phyloP scores from a whole-genome alignment of 2,329 filamentous ascomycete species.

The Talaromyces rugulosus region DNA sequence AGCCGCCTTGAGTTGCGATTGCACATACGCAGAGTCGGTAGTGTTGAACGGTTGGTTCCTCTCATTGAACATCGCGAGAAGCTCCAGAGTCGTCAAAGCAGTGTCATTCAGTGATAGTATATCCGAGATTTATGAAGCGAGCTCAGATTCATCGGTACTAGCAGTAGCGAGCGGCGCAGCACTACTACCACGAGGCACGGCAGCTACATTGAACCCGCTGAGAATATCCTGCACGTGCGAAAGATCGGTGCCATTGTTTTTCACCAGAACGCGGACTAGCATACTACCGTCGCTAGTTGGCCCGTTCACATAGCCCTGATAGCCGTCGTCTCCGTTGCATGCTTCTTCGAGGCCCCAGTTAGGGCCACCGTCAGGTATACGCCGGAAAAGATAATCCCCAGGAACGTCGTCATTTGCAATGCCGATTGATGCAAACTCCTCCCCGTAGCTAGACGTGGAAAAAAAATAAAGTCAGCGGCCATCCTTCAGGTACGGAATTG shows the following conservation, averaged over 20 bases:
- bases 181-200: conserved; percentile 3
- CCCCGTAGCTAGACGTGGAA: conserved; percentile 19
- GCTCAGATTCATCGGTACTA: not conserved
- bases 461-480: not conserved
- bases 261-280: conserved; percentile 16
- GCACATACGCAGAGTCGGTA: not conserved
- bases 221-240: not conserved
- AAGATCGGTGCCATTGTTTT: conserved; percentile 2
- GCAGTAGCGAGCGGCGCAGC: not conserved
- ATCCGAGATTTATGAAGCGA: not conserved
- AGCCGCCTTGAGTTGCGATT: not conserved
- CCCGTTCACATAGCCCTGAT: conserved; percentile 16
- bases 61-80: not conserved
- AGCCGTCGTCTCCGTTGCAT: conserved; percentile 6
- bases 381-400: conserved; percentile 20
- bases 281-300: conserved; percentile 18
- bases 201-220: not conserved
- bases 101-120: not conserved
- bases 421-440: conserved; percentile 27
- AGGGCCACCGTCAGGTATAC: conserved; percentile 2
- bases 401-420: conserved; percentile 12
- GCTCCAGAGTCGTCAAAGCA: not conserved
- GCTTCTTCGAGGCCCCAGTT: not conserved
- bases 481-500: not conserved
- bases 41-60: not conserved